These are phyloP conservation scores for Claviceps sp. DNA, from an alignment of 2,329 filamentous ascomycete species.

Conservation along the genomic window DNA sequence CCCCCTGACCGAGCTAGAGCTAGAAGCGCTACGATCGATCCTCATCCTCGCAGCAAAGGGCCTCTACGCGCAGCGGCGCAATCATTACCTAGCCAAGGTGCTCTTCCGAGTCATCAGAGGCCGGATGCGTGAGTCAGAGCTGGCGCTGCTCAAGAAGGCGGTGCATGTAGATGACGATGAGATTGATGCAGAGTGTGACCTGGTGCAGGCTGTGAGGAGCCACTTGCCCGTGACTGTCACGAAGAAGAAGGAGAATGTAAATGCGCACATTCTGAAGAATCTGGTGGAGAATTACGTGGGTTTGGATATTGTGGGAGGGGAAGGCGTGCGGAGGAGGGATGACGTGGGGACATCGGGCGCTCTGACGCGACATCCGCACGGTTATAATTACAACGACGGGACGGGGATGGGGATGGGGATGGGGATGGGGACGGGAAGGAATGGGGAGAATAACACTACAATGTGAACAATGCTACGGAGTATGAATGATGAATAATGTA, in stretches of 20 bases:
- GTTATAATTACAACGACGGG: too few species aligned
- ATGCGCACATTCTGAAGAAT: constrained; percentile 11
- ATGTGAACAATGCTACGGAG: too few species aligned
- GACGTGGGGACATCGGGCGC: background rate
- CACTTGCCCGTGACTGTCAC: constrained; percentile 19
- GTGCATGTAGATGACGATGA: constrained; percentile 11
- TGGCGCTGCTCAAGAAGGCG: constrained; percentile 7
- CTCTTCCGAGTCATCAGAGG: constrained; percentile 21
- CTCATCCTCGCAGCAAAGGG: constrained; percentile 22
- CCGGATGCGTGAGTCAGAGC: constrained; percentile 19
- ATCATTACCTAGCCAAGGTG: constrained; percentile 18
- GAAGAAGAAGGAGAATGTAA: constrained; percentile 14
- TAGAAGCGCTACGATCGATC: constrained; percentile 18
- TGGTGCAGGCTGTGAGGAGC: constrained; percentile 15
- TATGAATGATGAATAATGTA: too few species aligned
- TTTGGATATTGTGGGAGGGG: constrained; percentile 4
- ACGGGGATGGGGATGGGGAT: too few species aligned
- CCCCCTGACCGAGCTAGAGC: constrained; percentile 5
- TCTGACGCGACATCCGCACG: too few species aligned
- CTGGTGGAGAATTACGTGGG: constrained; percentile 11
- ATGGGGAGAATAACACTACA: too few species aligned
- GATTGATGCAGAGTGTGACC: constrained; percentile 7
- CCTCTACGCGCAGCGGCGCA: constrained; percentile 6
- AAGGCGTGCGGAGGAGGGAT: background rate
- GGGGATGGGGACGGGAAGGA: too few species aligned